Evolutionary conservation across 2,329 filamentous ascomycete genomes (phyloP).

Genomic region (Grosmannia clavigera): DNA sequence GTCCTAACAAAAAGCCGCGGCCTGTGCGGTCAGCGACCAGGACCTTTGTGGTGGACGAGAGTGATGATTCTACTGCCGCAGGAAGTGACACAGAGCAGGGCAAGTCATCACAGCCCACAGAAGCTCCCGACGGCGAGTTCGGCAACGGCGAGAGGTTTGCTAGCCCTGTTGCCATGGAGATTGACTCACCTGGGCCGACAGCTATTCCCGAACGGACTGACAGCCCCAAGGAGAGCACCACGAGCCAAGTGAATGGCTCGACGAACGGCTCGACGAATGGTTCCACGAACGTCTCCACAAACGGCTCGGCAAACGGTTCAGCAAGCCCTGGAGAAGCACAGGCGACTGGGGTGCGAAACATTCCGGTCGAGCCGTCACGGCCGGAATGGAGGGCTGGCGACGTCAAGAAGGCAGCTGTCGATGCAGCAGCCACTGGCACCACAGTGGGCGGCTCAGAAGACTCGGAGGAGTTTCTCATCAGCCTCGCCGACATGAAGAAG

Average conservation of each 20-base stretch:
- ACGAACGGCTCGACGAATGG: conserved; percentile 7
- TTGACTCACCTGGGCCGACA: conserved; percentile 37
- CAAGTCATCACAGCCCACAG: conserved; percentile 2
- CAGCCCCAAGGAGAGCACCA: background rate
- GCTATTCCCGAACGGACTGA: conserved; percentile 12
- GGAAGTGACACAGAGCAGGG: background rate
- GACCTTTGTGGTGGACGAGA: conserved; percentile 18
- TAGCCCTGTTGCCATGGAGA: conserved; percentile 52
- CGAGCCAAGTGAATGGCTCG: background rate
- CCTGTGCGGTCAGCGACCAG: conserved; percentile 29
- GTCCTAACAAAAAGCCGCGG: conserved; percentile 44
- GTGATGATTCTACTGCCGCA: conserved; percentile 8
- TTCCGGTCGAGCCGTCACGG: conserved; percentile 45
- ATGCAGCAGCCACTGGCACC: conserved; percentile 10
- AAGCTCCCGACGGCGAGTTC: background rate
- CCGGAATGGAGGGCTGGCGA: conserved; percentile 47
- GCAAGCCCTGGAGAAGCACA: conserved; percentile 10
- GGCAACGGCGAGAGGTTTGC: conserved; percentile 14
- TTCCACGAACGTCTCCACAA: conserved; percentile 6
- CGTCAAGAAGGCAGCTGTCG: conserved; percentile 15
- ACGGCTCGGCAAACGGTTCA: background rate
- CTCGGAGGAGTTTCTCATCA: conserved; percentile 40
- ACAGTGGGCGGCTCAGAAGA: conserved; percentile 39
- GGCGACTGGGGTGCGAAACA: conserved; percentile 32
- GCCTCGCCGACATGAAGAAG: conserved; percentile 42